Conservation (phyloP, 2,329 filamentous ascomycete species). For the Xylariaceae sp. region DNA sequence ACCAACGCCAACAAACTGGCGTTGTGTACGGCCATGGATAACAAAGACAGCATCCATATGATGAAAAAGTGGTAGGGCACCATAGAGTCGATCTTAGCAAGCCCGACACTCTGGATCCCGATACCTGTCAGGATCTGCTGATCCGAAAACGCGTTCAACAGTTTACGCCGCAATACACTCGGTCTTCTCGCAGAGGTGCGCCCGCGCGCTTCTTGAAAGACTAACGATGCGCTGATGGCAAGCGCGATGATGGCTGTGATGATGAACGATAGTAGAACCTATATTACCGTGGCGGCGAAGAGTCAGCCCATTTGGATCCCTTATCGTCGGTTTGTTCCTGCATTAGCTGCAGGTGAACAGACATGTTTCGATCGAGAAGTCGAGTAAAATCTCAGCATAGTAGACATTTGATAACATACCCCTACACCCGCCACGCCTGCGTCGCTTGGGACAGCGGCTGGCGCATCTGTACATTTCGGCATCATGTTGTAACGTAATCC, state of each 20-base stretch:
- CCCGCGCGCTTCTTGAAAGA: slow-evolving; percentile 57
- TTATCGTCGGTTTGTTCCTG: slow-evolving; percentile 14
- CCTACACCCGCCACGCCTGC: slow-evolving; percentile 59
- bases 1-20: slow-evolving; percentile 69
- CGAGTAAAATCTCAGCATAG: background rate
- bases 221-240: slow-evolving; percentile 60
- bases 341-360: slow-evolving; percentile 21
- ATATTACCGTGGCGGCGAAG: background rate
- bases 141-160: slow-evolving; percentile 70
- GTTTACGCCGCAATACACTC: slow-evolving; percentile 65
- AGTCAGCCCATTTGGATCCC: slow-evolving; percentile 5
- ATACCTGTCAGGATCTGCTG: slow-evolving; percentile 74
- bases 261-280: slow-evolving; percentile 71
- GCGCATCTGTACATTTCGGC: slow-evolving; percentile 49
- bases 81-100: slow-evolving; percentile 64
- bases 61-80: slow-evolving; percentile 75
- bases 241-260: slow-evolving; percentile 67
- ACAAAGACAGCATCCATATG: slow-evolving; percentile 70
- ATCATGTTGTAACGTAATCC: slow-evolving; percentile 17
- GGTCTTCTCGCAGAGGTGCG: slow-evolving; percentile 44
- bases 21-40: slow-evolving; percentile 71
- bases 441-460: slow-evolving; percentile 50
- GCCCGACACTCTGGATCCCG: slow-evolving; percentile 69
- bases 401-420: slow-evolving; percentile 49
- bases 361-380: background rate